Percentiles rank a stretch among this genome's conserved stretches.
These are phyloP conservation scores for Pleoardoris graminearum DNA, from an alignment of 2,329 filamentous ascomycete species.

Conservation along the genomic window DNA sequence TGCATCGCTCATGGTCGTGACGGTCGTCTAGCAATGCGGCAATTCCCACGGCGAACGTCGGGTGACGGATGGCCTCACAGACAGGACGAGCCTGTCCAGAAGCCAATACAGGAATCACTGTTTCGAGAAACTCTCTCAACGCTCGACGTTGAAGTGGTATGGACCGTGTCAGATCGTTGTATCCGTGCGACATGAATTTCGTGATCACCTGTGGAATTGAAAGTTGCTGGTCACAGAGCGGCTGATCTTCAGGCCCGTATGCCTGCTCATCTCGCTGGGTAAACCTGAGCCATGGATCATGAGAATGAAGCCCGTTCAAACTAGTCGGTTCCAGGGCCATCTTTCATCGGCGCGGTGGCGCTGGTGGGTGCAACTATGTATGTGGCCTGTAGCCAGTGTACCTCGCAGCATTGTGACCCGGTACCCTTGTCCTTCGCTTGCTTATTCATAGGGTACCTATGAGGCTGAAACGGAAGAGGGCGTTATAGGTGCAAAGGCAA, in stretches of 20 bases:
- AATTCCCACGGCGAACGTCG: not conserved
- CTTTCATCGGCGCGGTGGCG: not conserved
- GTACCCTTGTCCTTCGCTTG: not conserved
- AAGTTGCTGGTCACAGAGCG: not conserved
- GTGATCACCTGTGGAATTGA: constrained; percentile 8
- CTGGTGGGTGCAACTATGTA: not conserved
- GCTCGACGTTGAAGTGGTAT: constrained; percentile 14
- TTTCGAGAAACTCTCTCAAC: constrained; percentile 13
- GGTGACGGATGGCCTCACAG: constrained; percentile 5
- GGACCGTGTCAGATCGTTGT: constrained; percentile 1
- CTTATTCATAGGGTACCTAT: not conserved
- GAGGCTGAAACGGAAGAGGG: not conserved
- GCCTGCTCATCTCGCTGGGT: constrained; percentile 5
- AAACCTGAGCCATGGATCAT: constrained; percentile 15
- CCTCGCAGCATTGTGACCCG: not conserved
- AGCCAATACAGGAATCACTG: not conserved
- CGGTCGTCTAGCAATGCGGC: constrained; percentile 20
- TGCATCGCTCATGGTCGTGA: constrained; percentile 16
- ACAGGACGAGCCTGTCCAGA: not conserved
- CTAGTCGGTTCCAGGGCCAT: not conserved
- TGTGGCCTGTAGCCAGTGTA: not conserved
- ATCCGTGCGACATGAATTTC: constrained; percentile 9
- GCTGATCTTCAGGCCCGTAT: constrained; percentile 9
- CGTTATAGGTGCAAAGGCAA: not conserved
- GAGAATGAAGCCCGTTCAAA: not conserved